Evolutionary conservation across 2,329 filamentous ascomycete genomes (phyloP).

Genomic region (Fusarium zealandicum): DNA sequence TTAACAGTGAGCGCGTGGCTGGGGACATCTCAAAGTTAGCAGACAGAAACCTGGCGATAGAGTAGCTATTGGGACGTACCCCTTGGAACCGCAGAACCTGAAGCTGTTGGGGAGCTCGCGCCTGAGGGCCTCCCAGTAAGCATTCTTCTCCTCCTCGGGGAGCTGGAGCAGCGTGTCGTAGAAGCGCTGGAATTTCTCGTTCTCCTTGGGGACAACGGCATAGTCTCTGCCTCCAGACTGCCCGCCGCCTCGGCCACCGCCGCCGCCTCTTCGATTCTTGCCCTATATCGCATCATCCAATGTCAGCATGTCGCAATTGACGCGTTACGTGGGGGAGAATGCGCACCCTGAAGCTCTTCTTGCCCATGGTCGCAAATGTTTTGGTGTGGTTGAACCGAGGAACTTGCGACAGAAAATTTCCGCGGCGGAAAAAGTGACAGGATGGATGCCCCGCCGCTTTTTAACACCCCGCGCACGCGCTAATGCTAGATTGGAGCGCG

Average conservation of each 20-base stretch:
- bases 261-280: constrained; percentile 48
- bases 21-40: constrained; percentile 23
- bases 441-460: constrained; percentile 31
- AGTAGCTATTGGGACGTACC: constrained; percentile 56
- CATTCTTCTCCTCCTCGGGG: constrained; percentile 76
- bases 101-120: constrained; percentile 96
- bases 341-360: constrained; percentile 48
- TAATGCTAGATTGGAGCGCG: constrained; percentile 28
- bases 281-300: constrained; percentile 41
- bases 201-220: constrained; percentile 70
- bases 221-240: constrained; percentile 45
- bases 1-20: constrained; percentile 93
- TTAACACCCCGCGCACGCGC: constrained; percentile 33
- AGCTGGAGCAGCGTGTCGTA: constrained; percentile 83
- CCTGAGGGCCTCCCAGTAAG: constrained; percentile 85
- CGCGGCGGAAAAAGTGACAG: constrained; percentile 23
- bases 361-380: constrained; percentile 47
- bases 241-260: constrained; percentile 45
- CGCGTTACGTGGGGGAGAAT: background rate
- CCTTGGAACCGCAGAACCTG: constrained; percentile 94
- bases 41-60: constrained; percentile 14
- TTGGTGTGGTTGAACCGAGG: constrained; percentile 25
- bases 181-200: constrained; percentile 84
- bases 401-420: constrained; percentile 41
- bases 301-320: constrained; percentile 35